Conservation (phyloP, 768 basidiomycete species). For the Trametes cubensis region DNA sequence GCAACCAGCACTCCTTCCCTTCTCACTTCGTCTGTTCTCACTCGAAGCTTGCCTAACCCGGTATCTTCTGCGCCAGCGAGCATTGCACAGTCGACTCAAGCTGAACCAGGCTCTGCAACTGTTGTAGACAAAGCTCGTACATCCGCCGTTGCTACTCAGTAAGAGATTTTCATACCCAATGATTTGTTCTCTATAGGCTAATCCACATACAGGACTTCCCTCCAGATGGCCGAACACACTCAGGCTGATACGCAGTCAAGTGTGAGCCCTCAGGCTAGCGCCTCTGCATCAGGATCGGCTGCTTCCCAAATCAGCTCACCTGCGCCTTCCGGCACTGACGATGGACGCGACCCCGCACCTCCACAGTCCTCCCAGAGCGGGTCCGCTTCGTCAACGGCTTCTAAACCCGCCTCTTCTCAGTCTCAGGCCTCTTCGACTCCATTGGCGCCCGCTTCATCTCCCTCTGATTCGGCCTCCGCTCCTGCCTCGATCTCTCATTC, state of each 20-base stretch:
- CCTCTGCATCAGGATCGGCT: constrained; percentile 5
- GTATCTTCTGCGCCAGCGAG: background rate
- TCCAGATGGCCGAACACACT: constrained; percentile 1
- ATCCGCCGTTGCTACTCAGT: background rate
- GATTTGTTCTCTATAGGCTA: background rate
- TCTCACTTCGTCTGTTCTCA: background rate
- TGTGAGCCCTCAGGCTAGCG: background rate
- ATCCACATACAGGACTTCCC: background rate
- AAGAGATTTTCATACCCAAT: background rate
- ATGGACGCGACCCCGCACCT: constrained; percentile 6
- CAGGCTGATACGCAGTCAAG: background rate
- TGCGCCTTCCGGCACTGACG: background rate
- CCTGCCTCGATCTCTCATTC: constrained; percentile 5
- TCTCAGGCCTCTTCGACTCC: background rate
- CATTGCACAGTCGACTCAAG: background rate
- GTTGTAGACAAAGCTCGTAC: background rate
- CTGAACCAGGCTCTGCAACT: background rate
- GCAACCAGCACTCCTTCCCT: background rate
- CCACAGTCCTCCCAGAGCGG: background rate
- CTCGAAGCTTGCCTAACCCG: background rate
- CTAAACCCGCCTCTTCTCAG: constrained; percentile 6
- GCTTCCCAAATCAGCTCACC: constrained; percentile 18
- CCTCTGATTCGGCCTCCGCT: background rate
- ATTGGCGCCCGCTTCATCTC: background rate
- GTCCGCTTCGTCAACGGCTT: constrained; percentile 9